Base-by-base conservation (phyloP, 2,329 filamentous ascomycete genomes). In the Proliferodiscus dingleyae region DNA sequence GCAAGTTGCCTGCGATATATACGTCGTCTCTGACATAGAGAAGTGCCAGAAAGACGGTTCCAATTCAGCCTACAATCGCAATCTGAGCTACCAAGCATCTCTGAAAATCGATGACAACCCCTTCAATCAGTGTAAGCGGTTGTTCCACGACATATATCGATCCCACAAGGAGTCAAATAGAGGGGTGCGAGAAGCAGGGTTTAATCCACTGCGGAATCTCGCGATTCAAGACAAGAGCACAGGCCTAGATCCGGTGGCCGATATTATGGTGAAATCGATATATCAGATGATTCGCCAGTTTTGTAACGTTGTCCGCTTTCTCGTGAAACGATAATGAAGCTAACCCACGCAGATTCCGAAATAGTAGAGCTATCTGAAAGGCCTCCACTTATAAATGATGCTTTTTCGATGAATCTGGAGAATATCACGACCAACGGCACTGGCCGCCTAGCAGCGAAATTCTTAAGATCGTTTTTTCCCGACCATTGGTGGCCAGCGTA, bases 131-230 rank as follows among this genome's bases (percentile, higher is more conserved):
- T 56, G 50, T 19, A 55, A 47, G 40, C 41, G 47, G n/a, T 30
- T 58, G 4, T 55, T 60, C 21, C 57, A 60, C 45, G 56, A 58
- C 3, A 55, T 57, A 19, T 60, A 58, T 40, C 43, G 43, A 19
- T 50, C 49, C 4, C 48, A 52, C 21, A 51, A 48, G 16, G 46
- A 52, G 28, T 34, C 37, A 6, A 47, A 49, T 23, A 49, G 50
- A 18, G 50, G 46, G 8, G 34, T 37, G 13, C 45, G 48, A 22
- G 54, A 56, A 5, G 47, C 36, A 6, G 53, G 49, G 0, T 56
- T 58, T 38, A 60, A 60, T 46, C 56, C 56, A 2, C 26, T 57
- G 32, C 40, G 33, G 24, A 32, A 28, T n/a, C 26, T 48, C 4
- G 46, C 47, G 10, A 26, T 43, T 2, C 22, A 43, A 4, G 38